A percentile compares a stretch with the other conserved stretches of the same genome.
Conservation (phyloP, 805 yeast species). For the Tetrapisispora pingtungensis region DNA sequence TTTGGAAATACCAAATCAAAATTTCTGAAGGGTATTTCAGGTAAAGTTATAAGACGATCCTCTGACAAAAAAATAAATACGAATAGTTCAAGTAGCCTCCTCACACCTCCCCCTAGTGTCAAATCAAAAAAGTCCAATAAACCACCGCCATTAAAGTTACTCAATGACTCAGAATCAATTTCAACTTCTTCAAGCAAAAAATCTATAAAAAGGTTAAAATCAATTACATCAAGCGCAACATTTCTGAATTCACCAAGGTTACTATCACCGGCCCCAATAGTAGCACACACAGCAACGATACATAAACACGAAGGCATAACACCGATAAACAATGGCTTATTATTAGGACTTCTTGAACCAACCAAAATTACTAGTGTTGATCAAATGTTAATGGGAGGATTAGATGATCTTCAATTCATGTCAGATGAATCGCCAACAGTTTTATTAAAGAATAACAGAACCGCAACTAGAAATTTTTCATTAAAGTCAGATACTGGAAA, state of each 20-base stretch:
- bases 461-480: constrained; percentile 4
- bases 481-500: constrained; percentile 11
- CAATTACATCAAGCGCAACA: neutral
- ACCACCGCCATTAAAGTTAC: neutral
- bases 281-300: neutral
- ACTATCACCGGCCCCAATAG: neutral
- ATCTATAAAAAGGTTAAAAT: neutral
- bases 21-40: constrained; percentile 20
- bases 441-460: constrained; percentile 8
- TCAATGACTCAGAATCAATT: neutral
- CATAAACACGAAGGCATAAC: constrained; percentile 1
- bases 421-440: constrained; percentile 21
- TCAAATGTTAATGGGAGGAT: constrained; percentile 4
- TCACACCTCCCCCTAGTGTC: constrained; percentile 21
- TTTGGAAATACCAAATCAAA: constrained; percentile 12
- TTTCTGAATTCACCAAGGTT: neutral
- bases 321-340: neutral
- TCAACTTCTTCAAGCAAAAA: neutral
- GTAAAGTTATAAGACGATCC: constrained; percentile 18
- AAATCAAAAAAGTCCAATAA: constrained; percentile 3
- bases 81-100: constrained; percentile 9
- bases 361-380: neutral
- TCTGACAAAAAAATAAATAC: constrained; percentile 7
- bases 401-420: constrained; percentile 11
- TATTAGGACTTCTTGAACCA: neutral